Evolutionary conservation across 495 filamentous ascomycete genomes (phyloP), one percentile per base, ranked within the genome.

Genomic region (Penicillium samsonianum): DNA sequence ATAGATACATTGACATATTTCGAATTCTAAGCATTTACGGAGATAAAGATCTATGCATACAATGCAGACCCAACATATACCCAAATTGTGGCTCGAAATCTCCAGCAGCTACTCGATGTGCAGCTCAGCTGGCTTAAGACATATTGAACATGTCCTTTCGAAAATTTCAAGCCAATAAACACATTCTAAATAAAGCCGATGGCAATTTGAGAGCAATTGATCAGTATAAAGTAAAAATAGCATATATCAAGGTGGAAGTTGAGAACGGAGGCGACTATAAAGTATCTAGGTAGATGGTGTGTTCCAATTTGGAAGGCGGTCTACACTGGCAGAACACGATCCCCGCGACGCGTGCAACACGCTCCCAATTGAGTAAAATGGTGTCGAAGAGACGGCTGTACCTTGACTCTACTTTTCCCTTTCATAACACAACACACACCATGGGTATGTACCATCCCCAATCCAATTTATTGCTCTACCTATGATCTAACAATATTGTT

Each of bases 351-450:
- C 73, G 73, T 69, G 59, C 44, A 59, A 72, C 74, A 72, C 73
- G 73, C 73, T 75, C 70, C 74, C 61, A 72, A 76, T 66, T 49
- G 67, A 67, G 74, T 76, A 77, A 79, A 74, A 75, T 76, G 67
- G 52, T 54, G 52, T 33, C 47, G 5, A 28, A 37, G 22, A 51
- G 42, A 26, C 52, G 5, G 22, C 52, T 55, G 20, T 26, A 55
- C 31, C 41, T 46, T 22, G 30, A 63, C 58, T 58, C 55, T 41
- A 63, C 58, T 58, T 57, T 41, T 46, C 50, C 48, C 33, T 49
- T 45, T 56, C 41, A 56, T 28, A 46, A 57, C 56, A 45, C 57
- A 57, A 61, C 47, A 41, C 44, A 62, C 57, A 67, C 49, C 20
- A 75, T 76, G 74, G 74, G 72, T 77, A 67, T 35, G 63, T 60